A percentile compares a stretch with the other conserved stretches of the same genome.
Evolutionary conservation across 208 protist species (phyloP).

Genomic region (Blastocrithidia nonstop): DNA sequence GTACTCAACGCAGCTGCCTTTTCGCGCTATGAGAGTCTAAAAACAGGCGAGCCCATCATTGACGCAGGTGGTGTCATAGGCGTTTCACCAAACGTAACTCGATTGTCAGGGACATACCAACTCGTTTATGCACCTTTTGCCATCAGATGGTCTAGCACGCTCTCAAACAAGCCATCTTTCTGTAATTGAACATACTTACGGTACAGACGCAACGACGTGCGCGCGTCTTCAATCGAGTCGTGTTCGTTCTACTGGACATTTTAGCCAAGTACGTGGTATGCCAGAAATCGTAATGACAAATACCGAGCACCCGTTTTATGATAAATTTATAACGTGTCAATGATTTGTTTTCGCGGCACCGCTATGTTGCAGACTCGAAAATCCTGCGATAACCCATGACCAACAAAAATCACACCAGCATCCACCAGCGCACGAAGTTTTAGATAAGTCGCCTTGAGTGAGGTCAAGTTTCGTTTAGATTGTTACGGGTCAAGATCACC

Average conservation of each 20-base stretch:
- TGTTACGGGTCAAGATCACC: slow-evolving; percentile 88
- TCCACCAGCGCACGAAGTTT: slow-evolving; percentile 90
- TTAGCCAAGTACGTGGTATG: slow-evolving; percentile 86
- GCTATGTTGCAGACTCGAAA: slow-evolving; percentile 94
- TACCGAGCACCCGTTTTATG: slow-evolving; percentile 78
- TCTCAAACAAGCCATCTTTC: slow-evolving; percentile 57
- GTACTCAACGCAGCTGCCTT: too few species aligned
- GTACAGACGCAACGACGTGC: slow-evolving; percentile 86
- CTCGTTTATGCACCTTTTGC: slow-evolving; percentile 76
- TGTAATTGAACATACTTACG: slow-evolving; percentile 69
- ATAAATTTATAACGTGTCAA: slow-evolving; percentile 94
- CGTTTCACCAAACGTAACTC: slow-evolving; percentile 24
- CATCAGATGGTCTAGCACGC: slow-evolving; percentile 67
- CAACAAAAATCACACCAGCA: slow-evolving; percentile 86
- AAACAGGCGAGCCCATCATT: slow-evolving; percentile 37
- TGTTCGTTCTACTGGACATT: slow-evolving; percentile 92
- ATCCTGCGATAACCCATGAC: slow-evolving; percentile 92
- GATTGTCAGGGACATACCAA: slow-evolving; percentile 79
- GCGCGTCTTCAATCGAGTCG: slow-evolving; percentile 92
- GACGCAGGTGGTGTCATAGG: slow-evolving; percentile 19
- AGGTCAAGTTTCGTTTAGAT: slow-evolving; percentile 85
- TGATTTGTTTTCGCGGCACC: slow-evolving; percentile 90
- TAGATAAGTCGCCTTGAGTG: slow-evolving; percentile 89
- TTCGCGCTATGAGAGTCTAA: too few species aligned
- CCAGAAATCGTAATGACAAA: slow-evolving; percentile 89